Evolutionary conservation across 2,329 filamentous ascomycete genomes (phyloP).

Genomic region (Arthrobotrys entomopaga): DNA sequence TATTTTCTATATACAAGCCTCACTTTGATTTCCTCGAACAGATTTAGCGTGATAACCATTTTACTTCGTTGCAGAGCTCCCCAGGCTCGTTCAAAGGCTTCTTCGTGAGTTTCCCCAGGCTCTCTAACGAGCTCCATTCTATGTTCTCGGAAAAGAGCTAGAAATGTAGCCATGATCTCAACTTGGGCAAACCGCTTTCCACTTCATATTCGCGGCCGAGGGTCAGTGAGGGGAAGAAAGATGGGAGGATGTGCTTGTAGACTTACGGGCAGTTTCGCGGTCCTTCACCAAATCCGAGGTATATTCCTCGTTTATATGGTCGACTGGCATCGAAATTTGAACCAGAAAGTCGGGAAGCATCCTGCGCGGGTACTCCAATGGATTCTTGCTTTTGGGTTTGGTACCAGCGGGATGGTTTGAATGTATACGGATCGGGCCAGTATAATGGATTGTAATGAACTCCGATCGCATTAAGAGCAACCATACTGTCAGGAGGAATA

Average conservation of each 20-base stretch:
- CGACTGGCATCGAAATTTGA: constrained; percentile 12
- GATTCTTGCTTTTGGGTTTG: constrained; percentile 21
- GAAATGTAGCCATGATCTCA: constrained; percentile 30
- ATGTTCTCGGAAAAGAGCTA: constrained; percentile 25
- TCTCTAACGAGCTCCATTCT: constrained; percentile 21
- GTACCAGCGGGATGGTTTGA: constrained; percentile 25
- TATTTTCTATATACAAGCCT: constrained; percentile 28
- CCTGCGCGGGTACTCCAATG: not conserved
- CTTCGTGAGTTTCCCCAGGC: constrained; percentile 15
- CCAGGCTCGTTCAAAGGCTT: constrained; percentile 24
- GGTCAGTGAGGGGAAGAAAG: not conserved
- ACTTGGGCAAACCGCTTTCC: constrained; percentile 27
- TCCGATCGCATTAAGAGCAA: constrained; percentile 27
- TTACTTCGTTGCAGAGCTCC: constrained; percentile 16
- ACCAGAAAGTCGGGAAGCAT: no score
- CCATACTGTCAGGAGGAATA: constrained; percentile 24
- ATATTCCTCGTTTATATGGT: constrained; percentile 20
- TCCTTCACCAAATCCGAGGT: constrained; percentile 28
- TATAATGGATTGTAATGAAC: constrained; percentile 22
- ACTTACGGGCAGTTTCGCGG: constrained; percentile 30
- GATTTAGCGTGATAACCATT: constrained; percentile 28
- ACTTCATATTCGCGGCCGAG: not conserved
- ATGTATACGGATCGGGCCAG: constrained; percentile 26
- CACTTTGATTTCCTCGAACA: constrained; percentile 31
- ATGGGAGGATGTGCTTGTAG: not conserved